Evolutionary conservation across 176 grass and related monocot genomes (phyloP).

Genomic region (Musa acuminata): DNA sequence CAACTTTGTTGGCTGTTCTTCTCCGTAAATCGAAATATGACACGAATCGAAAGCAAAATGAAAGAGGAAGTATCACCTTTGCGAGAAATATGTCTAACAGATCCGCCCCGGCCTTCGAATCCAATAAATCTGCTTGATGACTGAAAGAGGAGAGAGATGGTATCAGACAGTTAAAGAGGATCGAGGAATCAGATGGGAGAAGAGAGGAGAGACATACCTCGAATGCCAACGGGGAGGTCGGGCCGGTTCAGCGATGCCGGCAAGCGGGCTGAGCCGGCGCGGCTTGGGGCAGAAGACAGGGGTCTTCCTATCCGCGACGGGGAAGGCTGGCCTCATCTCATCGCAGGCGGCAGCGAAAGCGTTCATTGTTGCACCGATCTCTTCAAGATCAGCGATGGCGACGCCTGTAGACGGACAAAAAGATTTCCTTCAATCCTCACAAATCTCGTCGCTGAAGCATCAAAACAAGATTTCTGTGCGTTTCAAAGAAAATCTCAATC

Average conservation of each 20-base stretch:
- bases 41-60: background rate
- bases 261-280: slow-evolving; percentile 33
- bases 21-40: background rate
- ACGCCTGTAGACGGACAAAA: too few relatives aligned
- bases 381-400: slow-evolving; percentile 20
- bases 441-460: too few relatives aligned
- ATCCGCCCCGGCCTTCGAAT: slow-evolving; percentile 40
- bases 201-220: slow-evolving; percentile 15
- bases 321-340: slow-evolving; percentile 26
- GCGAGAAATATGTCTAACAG: slow-evolving; percentile 57
- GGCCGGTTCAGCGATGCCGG: slow-evolving; percentile 21
- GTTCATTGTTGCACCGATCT: slow-evolving; percentile 8
- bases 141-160: slow-evolving; percentile 9
- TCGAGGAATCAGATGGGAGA: background rate
- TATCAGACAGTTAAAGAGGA: background rate
- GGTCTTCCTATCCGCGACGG: slow-evolving; percentile 29
- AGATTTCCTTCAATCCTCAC: too few relatives aligned
- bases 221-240: slow-evolving; percentile 50
- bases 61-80: slow-evolving; percentile 29
- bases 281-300: slow-evolving; percentile 91
- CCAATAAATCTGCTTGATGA: slow-evolving; percentile 28
- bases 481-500: too few relatives aligned
- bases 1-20: too few relatives aligned
- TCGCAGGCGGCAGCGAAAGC: slow-evolving; percentile 43
- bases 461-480: too few relatives aligned